Evolutionary conservation across 768 basidiomycete species (phyloP).

Genomic region (Chiua virens): DNA sequence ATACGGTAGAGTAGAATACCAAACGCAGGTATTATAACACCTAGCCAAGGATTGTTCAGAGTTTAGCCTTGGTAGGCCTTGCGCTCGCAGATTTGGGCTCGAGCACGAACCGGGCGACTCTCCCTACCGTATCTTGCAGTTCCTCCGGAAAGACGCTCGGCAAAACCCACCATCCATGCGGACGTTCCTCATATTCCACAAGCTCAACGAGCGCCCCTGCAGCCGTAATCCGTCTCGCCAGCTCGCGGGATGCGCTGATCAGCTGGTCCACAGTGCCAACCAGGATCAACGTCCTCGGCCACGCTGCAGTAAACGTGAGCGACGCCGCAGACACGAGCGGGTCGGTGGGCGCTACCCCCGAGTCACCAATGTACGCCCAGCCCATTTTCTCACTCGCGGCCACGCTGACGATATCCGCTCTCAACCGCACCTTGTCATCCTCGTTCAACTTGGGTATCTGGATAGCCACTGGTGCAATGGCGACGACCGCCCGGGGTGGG

Average conservation of each 20-base stretch:
- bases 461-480: conserved; percentile 47
- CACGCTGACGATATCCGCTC: not conserved
- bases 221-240: not conserved
- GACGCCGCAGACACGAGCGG: conserved; percentile 8
- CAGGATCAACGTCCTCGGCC: conserved; percentile 16
- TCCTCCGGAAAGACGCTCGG: conserved; percentile 6
- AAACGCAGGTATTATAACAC: too few relatives aligned
- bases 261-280: conserved; percentile 7
- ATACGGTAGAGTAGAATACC: not conserved
- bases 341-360: not conserved
- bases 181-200: conserved; percentile 11
- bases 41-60: too few relatives aligned
- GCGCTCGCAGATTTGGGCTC: too few relatives aligned
- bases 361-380: conserved; percentile 6
- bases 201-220: conserved; percentile 6
- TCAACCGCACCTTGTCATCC: not conserved
- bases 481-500: conserved; percentile 53
- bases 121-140: not conserved
- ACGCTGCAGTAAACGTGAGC: conserved; percentile 7
- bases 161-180: conserved; percentile 15
- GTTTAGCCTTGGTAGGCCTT: too few relatives aligned
- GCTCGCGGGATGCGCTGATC: conserved; percentile 3
- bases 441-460: conserved; percentile 9
- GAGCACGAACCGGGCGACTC: conserved; percentile 1
- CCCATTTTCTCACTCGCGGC: not conserved